Base-by-base conservation (phyloP, 768 basidiomycete genomes). In the Mycena belliarum region DNA sequence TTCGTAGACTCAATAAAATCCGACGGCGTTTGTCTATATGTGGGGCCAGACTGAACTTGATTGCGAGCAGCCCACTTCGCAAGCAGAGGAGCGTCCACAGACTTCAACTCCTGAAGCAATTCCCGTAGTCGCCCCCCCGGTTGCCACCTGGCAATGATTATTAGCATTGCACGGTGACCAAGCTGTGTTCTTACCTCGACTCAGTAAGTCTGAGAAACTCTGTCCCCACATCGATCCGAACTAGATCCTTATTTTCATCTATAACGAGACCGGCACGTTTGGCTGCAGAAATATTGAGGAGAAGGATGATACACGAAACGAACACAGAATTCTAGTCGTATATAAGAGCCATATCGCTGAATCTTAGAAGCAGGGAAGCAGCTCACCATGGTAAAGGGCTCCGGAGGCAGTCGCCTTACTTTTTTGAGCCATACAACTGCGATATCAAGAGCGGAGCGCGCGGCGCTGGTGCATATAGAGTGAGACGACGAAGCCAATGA, bases 101-200 rank as follows among this genome's bases (percentile, higher is more conserved):
- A 29, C 44, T 53, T 23, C 2, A 59, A 44, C 40, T 58, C 57
- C n/a, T 57, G 51, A 6, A 58, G 49, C 14, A 64, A 15, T 9
- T 58, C 55, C 52, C 44, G 45, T 8, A 61, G 38, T 42, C 60
- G 45, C 20, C 48, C 55, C 6, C n/a, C 16, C 0, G 48, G 29
- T 33, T 49, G 55, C 23, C 45, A 48, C n/a, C 54, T 55, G 37
- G 5, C 2, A 45, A 14, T 45, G 3, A 14, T 10, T 10, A 6
- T 28, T 12, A 23, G 12, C 10, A 8, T n/a, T 15, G n/a, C 20
- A 18, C 6, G 16, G 18, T 9, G 16, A 14, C 5, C 15, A 20
- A 10, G 6, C 46, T 45, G 18, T n/a, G 11, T 10, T 8, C 26
- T 24, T 44, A 29, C 63, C 63, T n/a, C 16, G 29, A 50, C 41